phyloP scores from a whole-genome alignment of 106 monocot genomes.

The Dendrobium officinale region DNA sequence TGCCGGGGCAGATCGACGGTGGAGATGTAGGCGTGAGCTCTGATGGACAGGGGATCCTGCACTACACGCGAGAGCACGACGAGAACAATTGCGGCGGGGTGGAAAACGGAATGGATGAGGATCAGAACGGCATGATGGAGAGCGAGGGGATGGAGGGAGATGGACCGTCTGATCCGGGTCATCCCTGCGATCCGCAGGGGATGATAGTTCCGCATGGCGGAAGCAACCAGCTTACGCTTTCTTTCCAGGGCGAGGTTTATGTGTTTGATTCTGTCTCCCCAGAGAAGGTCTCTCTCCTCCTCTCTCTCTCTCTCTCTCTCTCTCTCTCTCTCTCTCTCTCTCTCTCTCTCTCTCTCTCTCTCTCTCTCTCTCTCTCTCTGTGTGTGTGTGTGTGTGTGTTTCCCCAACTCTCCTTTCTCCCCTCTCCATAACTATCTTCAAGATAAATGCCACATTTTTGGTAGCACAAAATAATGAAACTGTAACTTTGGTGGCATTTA shows the following conservation, averaged over 20 bases:
- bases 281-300: constrained; percentile 46
- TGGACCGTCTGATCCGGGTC: constrained; percentile 19
- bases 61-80: not conserved
- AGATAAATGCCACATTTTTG: not conserved
- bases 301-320: not conserved
- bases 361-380: not conserved
- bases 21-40: not conserved
- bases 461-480: not conserved
- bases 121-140: constrained; percentile 2
- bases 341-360: not conserved
- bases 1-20: constrained; percentile 16
- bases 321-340: not conserved
- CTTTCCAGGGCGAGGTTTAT: constrained; percentile 91
- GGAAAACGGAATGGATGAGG: constrained; percentile 17
- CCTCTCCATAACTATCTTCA: not conserved
- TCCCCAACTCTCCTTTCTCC: not conserved
- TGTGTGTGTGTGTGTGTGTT: no score
- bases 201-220: constrained; percentile 18
- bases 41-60: constrained; percentile 3
- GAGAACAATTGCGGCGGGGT: not conserved
- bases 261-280: constrained; percentile 97
- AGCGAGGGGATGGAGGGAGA: constrained; percentile 30
- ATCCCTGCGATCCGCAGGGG: constrained; percentile 11
- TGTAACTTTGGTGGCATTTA: not conserved
- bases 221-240: constrained; percentile 77